Percentiles rank a stretch among this genome's conserved stretches.
phyloP scores from a whole-genome alignment of 257 asterid genomes.

The Gynochthodes officinalis region DNA sequence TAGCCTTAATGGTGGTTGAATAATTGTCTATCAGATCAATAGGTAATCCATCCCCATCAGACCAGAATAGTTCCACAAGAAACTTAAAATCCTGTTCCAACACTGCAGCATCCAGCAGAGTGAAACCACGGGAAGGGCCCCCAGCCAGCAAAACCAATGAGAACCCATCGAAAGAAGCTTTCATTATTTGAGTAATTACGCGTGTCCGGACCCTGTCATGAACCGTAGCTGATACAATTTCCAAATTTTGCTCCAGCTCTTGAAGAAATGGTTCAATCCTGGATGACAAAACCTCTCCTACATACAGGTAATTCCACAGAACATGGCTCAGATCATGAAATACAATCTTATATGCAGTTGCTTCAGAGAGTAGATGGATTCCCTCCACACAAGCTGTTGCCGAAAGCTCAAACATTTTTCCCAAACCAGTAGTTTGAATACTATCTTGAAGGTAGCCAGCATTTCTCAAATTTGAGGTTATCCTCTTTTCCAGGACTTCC shows the following conservation, averaged over 20 bases:
- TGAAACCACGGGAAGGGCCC: slow-evolving; percentile 64
- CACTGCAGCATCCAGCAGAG: slow-evolving; percentile 45
- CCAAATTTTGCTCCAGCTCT: slow-evolving; percentile 73
- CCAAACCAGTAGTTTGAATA: slow-evolving; percentile 35
- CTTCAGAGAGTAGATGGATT: slow-evolving; percentile 69
- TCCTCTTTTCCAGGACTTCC: slow-evolving; percentile 59
- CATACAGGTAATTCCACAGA: slow-evolving; percentile 55
- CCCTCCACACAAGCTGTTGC: slow-evolving; percentile 67
- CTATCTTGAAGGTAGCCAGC: slow-evolving; percentile 41
- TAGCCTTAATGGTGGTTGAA: slow-evolving; percentile 39
- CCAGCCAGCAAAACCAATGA: slow-evolving; percentile 80
- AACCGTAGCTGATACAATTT: slow-evolving; percentile 62
- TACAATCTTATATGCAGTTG: slow-evolving; percentile 67
- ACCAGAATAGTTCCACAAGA: slow-evolving; percentile 82
- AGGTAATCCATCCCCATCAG: slow-evolving; percentile 89
- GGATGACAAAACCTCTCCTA: slow-evolving; percentile 59
- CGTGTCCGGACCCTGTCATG: slow-evolving; percentile 85
- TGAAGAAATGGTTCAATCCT: slow-evolving; percentile 89
- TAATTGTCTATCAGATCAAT: slow-evolving; percentile 67
- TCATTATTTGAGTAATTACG: slow-evolving; percentile 79
- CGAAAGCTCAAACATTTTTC: slow-evolving; percentile 55
- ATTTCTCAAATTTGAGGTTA: slow-evolving; percentile 50
- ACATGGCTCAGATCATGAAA: slow-evolving; percentile 65
- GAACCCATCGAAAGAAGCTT: slow-evolving; percentile 82
- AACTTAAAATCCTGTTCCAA: slow-evolving; percentile 73